Base-by-base conservation (phyloP, 768 basidiomycete species). In the Clitopilus passeckerianus region DNA sequence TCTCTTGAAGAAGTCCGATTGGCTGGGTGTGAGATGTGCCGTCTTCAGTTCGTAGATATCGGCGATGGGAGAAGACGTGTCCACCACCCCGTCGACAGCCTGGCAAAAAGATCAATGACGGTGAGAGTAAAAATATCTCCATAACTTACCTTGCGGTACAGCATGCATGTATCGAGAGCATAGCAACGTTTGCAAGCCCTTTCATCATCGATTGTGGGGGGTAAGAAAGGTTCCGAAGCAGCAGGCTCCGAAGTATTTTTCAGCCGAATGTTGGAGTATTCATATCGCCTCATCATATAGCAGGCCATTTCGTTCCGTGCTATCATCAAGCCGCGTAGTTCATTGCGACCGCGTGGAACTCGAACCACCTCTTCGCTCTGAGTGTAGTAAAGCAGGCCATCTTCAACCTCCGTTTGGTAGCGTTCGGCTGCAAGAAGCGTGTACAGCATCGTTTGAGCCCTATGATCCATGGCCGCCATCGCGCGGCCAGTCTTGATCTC, bases 401-500 rank as follows among this genome's bases (percentile, higher is more conserved):
- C 85, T 1, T 86, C 81, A 8, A 97, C 86, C 20, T 89, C 82
- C 5, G 84, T 81, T 5, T 87, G 92, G 66, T 98, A 98, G n/a
- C 96, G 84, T 69, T 98, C 95, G 37, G 86, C 84, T 65, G 94
- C 85, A 1, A 99, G 80, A 5, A 98, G 77, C 0, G 94, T 96
- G 70, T 99, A 99, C 3, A 99, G 75, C 88, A 98, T 95, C 0
- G 97, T 99, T 72, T 99, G 97, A 0, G 97, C 97, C 35, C 97
- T 89, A 71, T 98, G 96, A 64, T 96, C 94, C 85, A 95, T 86
- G 0, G 85, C 88, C 6, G 79, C 76, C 7, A 83, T 75, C 0
- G 88, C 75, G 30, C 90, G 81, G 1, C 97, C 97, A 0, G 97
- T 99, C 74, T 99, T 99, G 74, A 99, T 93, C 71, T 99, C 97